Percentiles rank a stretch among this genome's conserved stretches.
phyloP scores from a whole-genome alignment of 371 early-diverging fungal species.

The Circinella minor region DNA sequence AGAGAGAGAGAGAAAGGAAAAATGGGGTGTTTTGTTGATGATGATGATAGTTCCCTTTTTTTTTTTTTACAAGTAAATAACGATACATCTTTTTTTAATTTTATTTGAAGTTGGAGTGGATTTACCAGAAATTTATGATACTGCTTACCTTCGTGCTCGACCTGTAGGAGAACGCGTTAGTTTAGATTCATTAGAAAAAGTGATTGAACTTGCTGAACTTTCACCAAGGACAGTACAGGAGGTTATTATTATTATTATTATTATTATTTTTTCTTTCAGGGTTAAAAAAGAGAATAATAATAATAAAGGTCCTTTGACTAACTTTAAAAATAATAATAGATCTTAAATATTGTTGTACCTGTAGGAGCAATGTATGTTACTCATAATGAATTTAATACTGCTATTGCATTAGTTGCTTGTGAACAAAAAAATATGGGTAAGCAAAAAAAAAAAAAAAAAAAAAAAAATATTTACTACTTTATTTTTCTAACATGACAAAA shows the following conservation, averaged over 20 bases:
- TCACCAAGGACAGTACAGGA: conserved; percentile 38
- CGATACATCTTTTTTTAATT: too few relatives aligned
- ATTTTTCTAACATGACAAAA: background rate
- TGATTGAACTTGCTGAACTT: conserved; percentile 21
- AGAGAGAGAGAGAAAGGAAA: background rate
- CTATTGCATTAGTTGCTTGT: conserved; percentile 70
- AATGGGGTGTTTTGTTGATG: too few relatives aligned
- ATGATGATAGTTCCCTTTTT: too few relatives aligned
- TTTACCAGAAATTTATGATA: conserved; percentile 50
- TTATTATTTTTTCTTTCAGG: too few relatives aligned
- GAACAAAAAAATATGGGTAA: conserved; percentile 82
- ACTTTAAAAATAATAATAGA: conserved; percentile 15
- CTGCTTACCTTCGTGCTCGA: conserved; percentile 49
- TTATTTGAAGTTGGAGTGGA: conserved; percentile 43
- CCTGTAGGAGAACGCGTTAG: conserved; percentile 51
- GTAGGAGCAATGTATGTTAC: conserved; percentile 58
- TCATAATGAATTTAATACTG: conserved; percentile 71
- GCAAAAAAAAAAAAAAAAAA: too few relatives aligned
- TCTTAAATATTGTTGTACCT: conserved; percentile 46
- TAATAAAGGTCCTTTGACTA: background rate
- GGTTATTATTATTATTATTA: conserved; percentile 10
- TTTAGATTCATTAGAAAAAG: conserved; percentile 39
- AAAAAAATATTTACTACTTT: too few relatives aligned
- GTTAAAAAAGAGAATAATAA: background rate
- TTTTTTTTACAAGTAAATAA: too few relatives aligned